phyloP scores from a whole-genome alignment of 148 eudicot genomes.

The Polygonum aviculare region DNA sequence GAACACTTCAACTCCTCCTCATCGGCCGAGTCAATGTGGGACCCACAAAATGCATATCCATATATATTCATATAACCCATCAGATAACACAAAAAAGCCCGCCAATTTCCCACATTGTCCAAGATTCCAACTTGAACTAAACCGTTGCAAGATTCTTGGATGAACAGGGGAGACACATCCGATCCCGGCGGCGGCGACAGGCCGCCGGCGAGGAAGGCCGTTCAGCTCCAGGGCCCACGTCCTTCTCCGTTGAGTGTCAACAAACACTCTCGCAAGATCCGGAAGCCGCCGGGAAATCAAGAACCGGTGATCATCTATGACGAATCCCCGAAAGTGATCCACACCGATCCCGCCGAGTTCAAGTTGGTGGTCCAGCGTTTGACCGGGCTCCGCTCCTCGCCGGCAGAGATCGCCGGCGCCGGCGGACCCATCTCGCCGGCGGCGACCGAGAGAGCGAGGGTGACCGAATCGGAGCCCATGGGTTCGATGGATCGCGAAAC shows the following conservation, averaged over 20 bases:
- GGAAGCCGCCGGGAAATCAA: not conserved
- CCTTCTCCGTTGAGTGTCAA: constrained; percentile 54
- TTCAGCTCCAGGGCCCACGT: constrained; percentile 57
- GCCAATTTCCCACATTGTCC: not conserved
- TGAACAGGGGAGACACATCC: not conserved
- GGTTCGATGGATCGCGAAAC: constrained; percentile 16
- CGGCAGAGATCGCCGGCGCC: not conserved
- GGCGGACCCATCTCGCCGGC: constrained; percentile 51
- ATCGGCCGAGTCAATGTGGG: not conserved
- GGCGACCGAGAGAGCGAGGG: constrained; percentile 35
- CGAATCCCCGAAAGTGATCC: constrained; percentile 62
- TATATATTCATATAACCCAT: too few species aligned
- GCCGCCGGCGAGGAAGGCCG: constrained; percentile 22
- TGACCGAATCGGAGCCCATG: constrained; percentile 8
- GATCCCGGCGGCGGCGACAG: constrained; percentile 21
- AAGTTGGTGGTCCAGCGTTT: constrained; percentile 58
- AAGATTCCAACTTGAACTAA: not conserved
- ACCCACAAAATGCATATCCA: not conserved
- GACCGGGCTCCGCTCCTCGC: constrained; percentile 36
- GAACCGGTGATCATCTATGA: constrained; percentile 72
- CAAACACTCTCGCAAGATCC: constrained; percentile 59
- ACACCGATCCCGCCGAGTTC: constrained; percentile 51
- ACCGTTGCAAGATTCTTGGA: not conserved
- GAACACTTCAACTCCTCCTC: not conserved
- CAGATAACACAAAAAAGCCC: not conserved